Percentiles rank a stretch among this genome's conserved stretches.
Evolutionary conservation across 164 flowering plant species (phyloP).

Genomic region (Cinnamomum chago): DNA sequence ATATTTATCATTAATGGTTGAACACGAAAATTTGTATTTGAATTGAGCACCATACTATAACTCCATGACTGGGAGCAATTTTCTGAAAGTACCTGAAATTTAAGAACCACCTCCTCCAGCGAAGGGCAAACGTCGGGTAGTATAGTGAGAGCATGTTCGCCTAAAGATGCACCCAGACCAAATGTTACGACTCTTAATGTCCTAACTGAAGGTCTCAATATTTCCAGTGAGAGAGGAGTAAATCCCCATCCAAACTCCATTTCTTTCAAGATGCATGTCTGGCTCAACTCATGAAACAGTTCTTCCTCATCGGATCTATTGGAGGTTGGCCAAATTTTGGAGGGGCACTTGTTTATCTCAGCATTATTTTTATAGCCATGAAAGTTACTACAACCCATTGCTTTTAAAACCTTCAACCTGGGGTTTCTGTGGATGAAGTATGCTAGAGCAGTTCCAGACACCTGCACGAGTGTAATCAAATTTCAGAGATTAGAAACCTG

Average conservation of each 20-base stretch:
- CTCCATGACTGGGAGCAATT: not conserved
- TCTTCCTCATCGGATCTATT: constrained; percentile 15
- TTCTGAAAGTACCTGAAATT: constrained; percentile 57
- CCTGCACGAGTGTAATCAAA: constrained; percentile 33
- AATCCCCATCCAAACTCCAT: constrained; percentile 75
- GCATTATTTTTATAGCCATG: constrained; percentile 18
- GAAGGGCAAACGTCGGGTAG: constrained; percentile 54
- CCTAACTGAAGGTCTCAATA: constrained; percentile 44
- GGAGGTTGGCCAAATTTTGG: constrained; percentile 6
- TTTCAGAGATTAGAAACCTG: no score
- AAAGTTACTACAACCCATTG: constrained; percentile 57
- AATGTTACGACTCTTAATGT: constrained; percentile 42
- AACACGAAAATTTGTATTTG: not conserved
- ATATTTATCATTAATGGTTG: not conserved
- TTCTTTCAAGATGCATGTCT: constrained; percentile 49
- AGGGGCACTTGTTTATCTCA: constrained; percentile 11
- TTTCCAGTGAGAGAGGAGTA: constrained; percentile 40
- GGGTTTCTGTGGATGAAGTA: constrained; percentile 44
- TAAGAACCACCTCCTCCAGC: constrained; percentile 52
- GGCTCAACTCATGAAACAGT: constrained; percentile 34
- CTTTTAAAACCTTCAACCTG: constrained; percentile 46
- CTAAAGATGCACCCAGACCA: constrained; percentile 73
- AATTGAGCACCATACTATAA: not conserved
- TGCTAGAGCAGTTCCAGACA: constrained; percentile 49
- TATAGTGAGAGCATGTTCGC: constrained; percentile 35